Percentiles rank a stretch among this genome's conserved stretches.
Evolutionary conservation across 257 asterid genomes (phyloP).

Genomic region (Solanum chiquidenum): DNA sequence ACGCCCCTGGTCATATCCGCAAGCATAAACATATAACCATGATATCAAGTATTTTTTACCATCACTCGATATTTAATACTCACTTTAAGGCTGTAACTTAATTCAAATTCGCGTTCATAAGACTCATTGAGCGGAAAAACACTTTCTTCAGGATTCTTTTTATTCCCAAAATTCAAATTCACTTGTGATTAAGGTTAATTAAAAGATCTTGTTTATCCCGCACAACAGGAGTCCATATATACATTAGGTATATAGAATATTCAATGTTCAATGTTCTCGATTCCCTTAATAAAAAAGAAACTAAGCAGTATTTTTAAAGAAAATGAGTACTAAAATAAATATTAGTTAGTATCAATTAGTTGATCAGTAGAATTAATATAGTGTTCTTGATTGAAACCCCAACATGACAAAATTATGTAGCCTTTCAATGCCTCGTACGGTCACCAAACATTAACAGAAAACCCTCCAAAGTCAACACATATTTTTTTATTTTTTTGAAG

Average conservation of each 20-base stretch:
- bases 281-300: neutral
- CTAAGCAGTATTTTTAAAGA: neutral
- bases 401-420: neutral
- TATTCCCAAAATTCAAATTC: neutral
- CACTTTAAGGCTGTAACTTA: neutral
- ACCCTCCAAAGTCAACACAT: neutral
- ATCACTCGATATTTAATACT: too few relatives aligned
- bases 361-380: neutral
- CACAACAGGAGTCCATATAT: neutral
- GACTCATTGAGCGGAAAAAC: neutral
- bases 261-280: neutral
- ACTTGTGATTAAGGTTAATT: neutral
- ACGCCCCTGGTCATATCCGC: neutral
- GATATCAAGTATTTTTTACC: neutral
- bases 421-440: neutral
- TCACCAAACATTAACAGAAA: neutral
- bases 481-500: neutral
- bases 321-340: neutral
- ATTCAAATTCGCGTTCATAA: neutral
- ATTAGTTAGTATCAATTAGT: neutral
- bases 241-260: neutral
- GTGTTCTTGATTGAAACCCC: neutral
- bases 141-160: neutral
- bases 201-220: neutral
- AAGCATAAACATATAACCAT: neutral